Base-by-base conservation (phyloP, 1,284 basidiomycete species). In the Phlebopus sp. region DNA sequence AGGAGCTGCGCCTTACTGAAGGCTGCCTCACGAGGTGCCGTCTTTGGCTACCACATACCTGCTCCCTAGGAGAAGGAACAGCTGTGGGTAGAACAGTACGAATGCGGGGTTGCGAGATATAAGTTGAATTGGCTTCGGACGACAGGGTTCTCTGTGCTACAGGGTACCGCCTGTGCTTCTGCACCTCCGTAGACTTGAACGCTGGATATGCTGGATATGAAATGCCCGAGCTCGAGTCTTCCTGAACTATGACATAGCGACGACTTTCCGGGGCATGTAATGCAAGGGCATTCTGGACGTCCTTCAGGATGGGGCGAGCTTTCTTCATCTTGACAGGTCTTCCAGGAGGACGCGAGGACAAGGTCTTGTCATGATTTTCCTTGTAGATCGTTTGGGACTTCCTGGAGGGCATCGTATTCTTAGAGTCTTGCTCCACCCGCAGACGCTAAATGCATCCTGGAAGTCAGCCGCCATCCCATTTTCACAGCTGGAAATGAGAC, bases 391-490 rank as follows among this genome's bases (percentile, higher is more conserved):
- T 27, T 18, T 36, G 42, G 32, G 27, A 29, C 34, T 35, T 36
- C 32, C 34, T 44, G 23, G 42, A 27, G 31, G 17, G 18, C 15
- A 25, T 27, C 15, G 14, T 29, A 6, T 18, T 9, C 18, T 6
- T 34, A 6, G 3, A 17, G n/a, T 17, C 7, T 2, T 17, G 7
- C 2, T 29, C 27, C 4, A 29, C 27, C 27, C 7, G 10, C 8
- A 30, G 32, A 34, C 15, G 8, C 14, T 10, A n/a, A 35, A 15
- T 18, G 19, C 15, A 27, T 17, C 3, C 8, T 21, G 42, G 46
- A 42, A 45, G 58, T 59, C 60, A 63, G 58, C 57, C 58, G 37
- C 37, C 9, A 23, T 14, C 11, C 15, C 37, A 19, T 21, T 3
- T 19, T n/a, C 17, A 13, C 14, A 13, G 14, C 9, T 21, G 19